Percentiles rank a stretch among this genome's conserved stretches.
Conservation (phyloP, 2,329 filamentous ascomycete genomes). For the Malbranchea zuffiana region DNA sequence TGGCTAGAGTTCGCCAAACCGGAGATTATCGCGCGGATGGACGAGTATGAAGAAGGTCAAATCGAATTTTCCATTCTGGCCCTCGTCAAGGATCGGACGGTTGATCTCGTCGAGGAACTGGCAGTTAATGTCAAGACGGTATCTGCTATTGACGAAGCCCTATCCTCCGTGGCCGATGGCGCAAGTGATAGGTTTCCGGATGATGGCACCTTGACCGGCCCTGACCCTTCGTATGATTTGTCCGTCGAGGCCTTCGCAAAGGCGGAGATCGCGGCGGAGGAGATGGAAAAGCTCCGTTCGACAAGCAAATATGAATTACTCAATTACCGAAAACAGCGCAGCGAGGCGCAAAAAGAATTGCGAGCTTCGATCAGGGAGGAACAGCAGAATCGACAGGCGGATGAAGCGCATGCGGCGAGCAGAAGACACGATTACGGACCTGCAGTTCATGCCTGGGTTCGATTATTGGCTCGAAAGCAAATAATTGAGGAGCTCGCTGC, state of each 20-base stretch:
- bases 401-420: constrained; percentile 33
- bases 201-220: constrained; percentile 22
- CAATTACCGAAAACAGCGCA: constrained; percentile 21
- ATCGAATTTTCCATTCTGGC: constrained; percentile 70
- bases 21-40: constrained; percentile 58
- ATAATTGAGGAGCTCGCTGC: constrained; percentile 35
- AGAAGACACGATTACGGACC: constrained; percentile 54
- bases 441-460: constrained; percentile 58
- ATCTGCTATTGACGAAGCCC: constrained; percentile 25
- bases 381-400: constrained; percentile 27
- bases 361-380: constrained; percentile 31
- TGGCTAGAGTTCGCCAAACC: constrained; percentile 59
- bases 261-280: constrained; percentile 19
- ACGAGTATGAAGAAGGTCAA: constrained; percentile 51
- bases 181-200: constrained; percentile 9
- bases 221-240: constrained; percentile 30
- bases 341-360: constrained; percentile 24
- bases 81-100: constrained; percentile 56
- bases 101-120: constrained; percentile 35
- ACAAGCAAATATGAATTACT: constrained; percentile 24
- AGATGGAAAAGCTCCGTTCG: constrained; percentile 18
- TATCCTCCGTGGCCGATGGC: neutral
- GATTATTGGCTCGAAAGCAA: constrained; percentile 56
- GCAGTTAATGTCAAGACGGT: constrained; percentile 38
- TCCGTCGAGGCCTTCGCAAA: constrained; percentile 26